Evolutionary conservation across 2,329 filamentous ascomycete species (phyloP), one percentile per base, ranked within the genome.

Genomic region (Pseudogymnoascus sp.): DNA sequence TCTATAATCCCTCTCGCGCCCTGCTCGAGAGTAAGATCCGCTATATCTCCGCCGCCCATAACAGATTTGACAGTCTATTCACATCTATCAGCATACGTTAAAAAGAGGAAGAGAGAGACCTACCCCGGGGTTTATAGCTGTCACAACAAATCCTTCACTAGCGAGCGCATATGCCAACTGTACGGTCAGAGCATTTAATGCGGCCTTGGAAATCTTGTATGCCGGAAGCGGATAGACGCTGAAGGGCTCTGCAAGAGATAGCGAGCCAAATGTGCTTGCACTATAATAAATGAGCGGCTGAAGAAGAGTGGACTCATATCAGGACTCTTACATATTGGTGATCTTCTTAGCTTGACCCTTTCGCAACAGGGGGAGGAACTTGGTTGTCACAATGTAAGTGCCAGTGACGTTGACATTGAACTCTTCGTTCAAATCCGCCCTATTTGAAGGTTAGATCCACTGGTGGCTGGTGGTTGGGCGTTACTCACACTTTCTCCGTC

Each of bases 301-400:
- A 16, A 6, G 2, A 5, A n/a, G 19, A 23, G 39, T 31, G 19
- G 8, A 19, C n/a, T 31, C 8, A 31, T 16, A 16, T 11, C 8
- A 52, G 1, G n/a, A 6, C 12, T 31, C 23, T 52, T 19, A 52
- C 45, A 52, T 52, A 11, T 16, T 52, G 14, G 61, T 58, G 21
- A 66, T 31, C 33, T 66, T 66, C 55, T 62, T 62, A 14, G 19
- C 14, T 29, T 62, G 60, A 2, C 65, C 61, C 29, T 55, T 62
- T n/a, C 59, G 61, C 59, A 66, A 61, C 5, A 68, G 63, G 0
- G 68, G 67, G n/a, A 70, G 66, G 35, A 68, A 69, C n/a, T 52
- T 52, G 14, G 45, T 52, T 11, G 14, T 52, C 4, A 52, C 45
- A 2, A 52, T 52, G 45, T 52, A 26, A 6, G 45, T 52, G 8